Base-by-base conservation (phyloP, 805 yeast species). In the Komagataella ulmi region DNA sequence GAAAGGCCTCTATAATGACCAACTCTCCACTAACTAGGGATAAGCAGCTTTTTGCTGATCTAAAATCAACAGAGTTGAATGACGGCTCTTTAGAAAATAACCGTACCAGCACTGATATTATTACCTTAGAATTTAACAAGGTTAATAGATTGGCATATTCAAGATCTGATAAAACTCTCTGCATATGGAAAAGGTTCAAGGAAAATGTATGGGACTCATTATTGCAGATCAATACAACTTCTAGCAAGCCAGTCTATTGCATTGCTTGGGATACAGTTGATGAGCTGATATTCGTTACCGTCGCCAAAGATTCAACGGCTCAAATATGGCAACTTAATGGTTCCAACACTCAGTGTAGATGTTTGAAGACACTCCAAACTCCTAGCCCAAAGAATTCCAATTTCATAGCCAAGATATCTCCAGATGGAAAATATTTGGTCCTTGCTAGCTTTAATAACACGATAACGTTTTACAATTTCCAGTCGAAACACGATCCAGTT, bases 251-350 rank as follows among this genome's bases (percentile, higher is more conserved):
- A 2, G 74, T 73, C 18, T 70, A 70, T 50, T 50, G 67, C n/a
- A 56, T 76, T 7, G 50, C 69, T 6, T 77, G 79, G 78, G 67
- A 74, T 54, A 78, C 80, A 0, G 57, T 54, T 44, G 61, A 67
- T 44, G 75, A 72, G 48, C 59, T 60, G 47, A 58, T 67, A 17
- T 71, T 77, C 57, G 76, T 72, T 5, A 65, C 77, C 3, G 76
- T 70, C 17, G 77, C 77, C 3, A 57, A 73, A 49, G 80, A 75
- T 56, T 61, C 62, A 24, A 56, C 54, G 48, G 58, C 75, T 40
- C 74, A 72, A 54, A 56, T 74, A 17, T 72, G 79, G 79, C 71
- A 70, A 19, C 51, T 56, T n/a, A 50, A 60, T 50, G 24, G 72
- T 67, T 24, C 59, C 59, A 8, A 58, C 65, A 47, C 70, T 62